Percentiles rank a stretch among this genome's conserved stretches.
Conservation (phyloP, 1,284 basidiomycete species). For the Termitomyces sp. region DNA sequence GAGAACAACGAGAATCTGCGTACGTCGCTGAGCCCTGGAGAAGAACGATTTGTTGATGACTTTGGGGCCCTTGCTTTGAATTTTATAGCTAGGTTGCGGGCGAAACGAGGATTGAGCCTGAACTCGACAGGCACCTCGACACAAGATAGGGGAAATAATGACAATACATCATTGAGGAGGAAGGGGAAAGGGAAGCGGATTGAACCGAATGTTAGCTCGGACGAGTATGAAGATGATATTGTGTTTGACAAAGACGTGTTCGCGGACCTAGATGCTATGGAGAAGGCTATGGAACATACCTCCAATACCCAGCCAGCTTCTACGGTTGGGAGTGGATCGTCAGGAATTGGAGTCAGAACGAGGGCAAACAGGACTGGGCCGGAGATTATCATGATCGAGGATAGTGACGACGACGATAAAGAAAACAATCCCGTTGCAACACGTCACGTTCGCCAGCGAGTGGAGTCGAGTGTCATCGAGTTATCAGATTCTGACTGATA, state of each 20-base stretch:
- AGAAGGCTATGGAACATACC: constrained; percentile 23
- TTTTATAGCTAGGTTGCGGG: constrained; percentile 2
- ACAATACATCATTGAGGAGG: neutral
- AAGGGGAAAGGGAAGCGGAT: constrained; percentile 11
- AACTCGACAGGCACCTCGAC: neutral
- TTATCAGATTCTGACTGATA: constrained; percentile 41
- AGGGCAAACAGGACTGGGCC: neutral
- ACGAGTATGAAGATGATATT: constrained; percentile 21
- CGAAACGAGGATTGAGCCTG: neutral
- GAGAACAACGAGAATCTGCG: constrained; percentile 6
- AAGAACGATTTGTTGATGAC: neutral
- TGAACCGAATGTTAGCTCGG: constrained; percentile 10
- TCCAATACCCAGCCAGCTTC: constrained; percentile 4
- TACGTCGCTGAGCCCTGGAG: constrained; percentile 5
- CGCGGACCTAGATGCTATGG: constrained; percentile 23
- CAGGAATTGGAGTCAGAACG: neutral
- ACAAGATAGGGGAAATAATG: neutral
- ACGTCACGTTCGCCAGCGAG: constrained; percentile 45
- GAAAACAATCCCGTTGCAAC: constrained; percentile 55
- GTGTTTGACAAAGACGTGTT: constrained; percentile 22
- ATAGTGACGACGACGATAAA: constrained; percentile 52
- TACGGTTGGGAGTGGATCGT: constrained; percentile 2
- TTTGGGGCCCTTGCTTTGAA: constrained; percentile 1
- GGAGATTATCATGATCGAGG: constrained; percentile 35
- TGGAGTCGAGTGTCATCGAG: constrained; percentile 35